phyloP scores from a whole-genome alignment of 2,329 filamentous ascomycete genomes.

The Pestalotiopsis sp. region DNA sequence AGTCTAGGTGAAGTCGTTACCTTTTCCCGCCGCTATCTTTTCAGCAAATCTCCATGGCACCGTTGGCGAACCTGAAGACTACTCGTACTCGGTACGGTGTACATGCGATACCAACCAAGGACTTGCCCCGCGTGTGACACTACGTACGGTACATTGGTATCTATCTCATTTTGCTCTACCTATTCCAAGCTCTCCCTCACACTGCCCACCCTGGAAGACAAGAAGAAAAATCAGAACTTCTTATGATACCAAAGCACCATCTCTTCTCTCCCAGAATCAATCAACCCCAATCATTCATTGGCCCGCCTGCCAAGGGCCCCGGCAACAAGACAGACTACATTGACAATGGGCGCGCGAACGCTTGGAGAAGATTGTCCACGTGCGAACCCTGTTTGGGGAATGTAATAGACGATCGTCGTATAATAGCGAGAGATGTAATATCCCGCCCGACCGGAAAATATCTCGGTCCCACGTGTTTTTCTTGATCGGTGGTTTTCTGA shows the following conservation, averaged over 20 bases:
- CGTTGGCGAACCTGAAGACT: too few species aligned
- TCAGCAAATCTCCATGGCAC: too few species aligned
- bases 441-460: constrained; percentile 13
- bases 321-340: not conserved
- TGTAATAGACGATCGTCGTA: constrained; percentile 9
- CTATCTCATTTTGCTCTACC: too few species aligned
- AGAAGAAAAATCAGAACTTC: too few species aligned
- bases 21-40: too few species aligned
- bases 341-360: not conserved
- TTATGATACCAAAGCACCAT: not conserved
- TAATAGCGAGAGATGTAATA: constrained; percentile 6
- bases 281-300: not conserved
- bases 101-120: too few species aligned
- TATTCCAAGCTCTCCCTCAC: too few species aligned
- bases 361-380: constrained; percentile 4
- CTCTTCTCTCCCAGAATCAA: not conserved
- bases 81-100: too few species aligned
- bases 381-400: constrained; percentile 4
- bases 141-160: too few species aligned
- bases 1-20: too few species aligned
- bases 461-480: constrained; percentile 9
- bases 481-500: not conserved
- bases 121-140: too few species aligned
- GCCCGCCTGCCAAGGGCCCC: not conserved
- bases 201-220: too few species aligned